Evolutionary conservation across 768 basidiomycete species (phyloP).

Genomic region (Tremella fuciformis): DNA sequence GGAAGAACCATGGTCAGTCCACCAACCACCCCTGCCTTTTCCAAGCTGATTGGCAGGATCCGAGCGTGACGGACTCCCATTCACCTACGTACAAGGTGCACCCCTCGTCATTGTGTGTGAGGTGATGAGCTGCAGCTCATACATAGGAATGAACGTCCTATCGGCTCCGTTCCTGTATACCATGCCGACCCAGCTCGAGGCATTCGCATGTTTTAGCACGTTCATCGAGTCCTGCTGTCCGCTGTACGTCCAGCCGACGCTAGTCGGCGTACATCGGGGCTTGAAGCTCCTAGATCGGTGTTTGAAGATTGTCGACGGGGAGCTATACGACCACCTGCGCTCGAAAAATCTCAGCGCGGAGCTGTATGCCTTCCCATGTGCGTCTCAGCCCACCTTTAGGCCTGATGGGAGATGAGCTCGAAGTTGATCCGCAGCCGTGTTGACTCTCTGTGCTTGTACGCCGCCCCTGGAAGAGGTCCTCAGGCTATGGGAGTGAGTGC

Average conservation of each 20-base stretch:
- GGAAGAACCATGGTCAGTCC: conserved; percentile 74
- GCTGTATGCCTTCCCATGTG: conserved; percentile 95
- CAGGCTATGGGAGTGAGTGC: conserved; percentile 74
- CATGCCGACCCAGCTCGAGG: conserved; percentile 96
- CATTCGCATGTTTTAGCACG: conserved; percentile 91
- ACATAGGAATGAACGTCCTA: conserved; percentile 84
- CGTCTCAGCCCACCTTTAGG: conserved; percentile 44
- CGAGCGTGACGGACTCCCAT: conserved; percentile 54
- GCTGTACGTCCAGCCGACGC: conserved; percentile 91
- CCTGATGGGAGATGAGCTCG: neutral
- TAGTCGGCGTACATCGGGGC: conserved; percentile 92
- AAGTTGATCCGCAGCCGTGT: conserved; percentile 64
- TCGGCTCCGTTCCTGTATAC: conserved; percentile 97
- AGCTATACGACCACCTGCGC: conserved; percentile 73
- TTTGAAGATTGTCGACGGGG: conserved; percentile 83
- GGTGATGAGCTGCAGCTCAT: neutral
- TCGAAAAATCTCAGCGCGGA: conserved; percentile 92
- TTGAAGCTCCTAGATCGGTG: conserved; percentile 93
- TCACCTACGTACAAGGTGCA: conserved; percentile 91
- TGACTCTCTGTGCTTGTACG: conserved; percentile 94
- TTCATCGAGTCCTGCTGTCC: conserved; percentile 96
- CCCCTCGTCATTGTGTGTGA: neutral
- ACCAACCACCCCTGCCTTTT: neutral
- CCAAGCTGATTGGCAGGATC: conserved; percentile 18
- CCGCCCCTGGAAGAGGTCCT: conserved; percentile 93